Conservation (phyloP, 495 filamentous ascomycete species). For the Aspergillus nanangensis region DNA sequence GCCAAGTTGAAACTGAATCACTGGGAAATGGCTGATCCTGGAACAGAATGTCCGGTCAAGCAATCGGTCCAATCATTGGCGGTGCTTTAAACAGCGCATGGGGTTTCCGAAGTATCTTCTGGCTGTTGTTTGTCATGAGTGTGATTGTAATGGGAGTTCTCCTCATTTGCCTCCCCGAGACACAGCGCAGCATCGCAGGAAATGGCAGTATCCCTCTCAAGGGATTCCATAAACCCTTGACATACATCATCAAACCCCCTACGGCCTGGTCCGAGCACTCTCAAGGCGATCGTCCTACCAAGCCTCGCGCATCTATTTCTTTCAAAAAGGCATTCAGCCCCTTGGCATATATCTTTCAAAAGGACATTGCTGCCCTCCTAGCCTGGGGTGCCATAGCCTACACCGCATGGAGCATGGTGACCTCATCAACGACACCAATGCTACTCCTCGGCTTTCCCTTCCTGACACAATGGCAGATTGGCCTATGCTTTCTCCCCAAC, state of each 20-base stretch:
- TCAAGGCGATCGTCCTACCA: conserved; percentile 20
- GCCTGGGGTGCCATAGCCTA: conserved; percentile 45
- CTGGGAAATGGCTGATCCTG: conserved; percentile 7
- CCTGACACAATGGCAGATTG: conserved; percentile 32
- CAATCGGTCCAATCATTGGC: conserved; percentile 61
- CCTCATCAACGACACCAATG: conserved; percentile 40
- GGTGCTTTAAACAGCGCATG: conserved; percentile 60
- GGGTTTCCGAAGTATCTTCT: conserved; percentile 69
- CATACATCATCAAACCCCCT: conserved; percentile 23
- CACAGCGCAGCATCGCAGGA: conserved; percentile 65
- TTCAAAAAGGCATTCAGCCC: conserved; percentile 34
- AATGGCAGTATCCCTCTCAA: conserved; percentile 51
- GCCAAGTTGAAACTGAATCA: not conserved
- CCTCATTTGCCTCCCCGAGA: conserved; percentile 61
- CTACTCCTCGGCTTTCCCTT: conserved; percentile 32
- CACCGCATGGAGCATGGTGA: conserved; percentile 50
- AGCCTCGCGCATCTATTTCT: conserved; percentile 4
- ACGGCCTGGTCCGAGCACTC: conserved; percentile 19
- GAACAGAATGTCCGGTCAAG: conserved; percentile 43
- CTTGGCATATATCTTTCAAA: conserved; percentile 35
- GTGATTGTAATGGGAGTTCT: conserved; percentile 25
- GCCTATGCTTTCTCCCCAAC: conserved; percentile 40
- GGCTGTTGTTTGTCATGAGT: conserved; percentile 46
- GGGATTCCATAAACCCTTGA: conserved; percentile 34
- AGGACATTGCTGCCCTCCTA: conserved; percentile 40